Evolutionary conservation across 1,284 basidiomycete species (phyloP).

Genomic region (Apiotrichum sp.): DNA sequence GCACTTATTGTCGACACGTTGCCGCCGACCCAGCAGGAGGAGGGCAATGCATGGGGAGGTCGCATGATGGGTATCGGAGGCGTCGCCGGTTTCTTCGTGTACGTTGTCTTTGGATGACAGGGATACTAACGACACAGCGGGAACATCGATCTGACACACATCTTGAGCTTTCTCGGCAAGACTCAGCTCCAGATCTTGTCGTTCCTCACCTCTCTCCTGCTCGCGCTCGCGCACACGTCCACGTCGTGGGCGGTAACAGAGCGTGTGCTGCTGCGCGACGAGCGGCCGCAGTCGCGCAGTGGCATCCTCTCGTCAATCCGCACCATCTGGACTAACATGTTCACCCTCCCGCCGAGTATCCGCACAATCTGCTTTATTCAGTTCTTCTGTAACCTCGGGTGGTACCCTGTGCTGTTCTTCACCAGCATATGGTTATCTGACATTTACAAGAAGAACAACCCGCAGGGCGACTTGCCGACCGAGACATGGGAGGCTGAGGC

Average conservation of each 20-base stretch:
- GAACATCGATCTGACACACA: constrained; percentile 61
- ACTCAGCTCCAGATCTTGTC: constrained; percentile 70
- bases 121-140: constrained; percentile 48
- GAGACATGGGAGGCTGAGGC: constrained; percentile 56
- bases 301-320: constrained; percentile 34
- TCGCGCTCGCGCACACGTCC: constrained; percentile 50
- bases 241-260: constrained; percentile 68
- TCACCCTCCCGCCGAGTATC: constrained; percentile 66
- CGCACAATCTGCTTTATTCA: constrained; percentile 70
- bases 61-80: constrained; percentile 77
- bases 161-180: constrained; percentile 61
- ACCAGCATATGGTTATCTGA: constrained; percentile 80
- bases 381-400: constrained; percentile 71
- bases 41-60: constrained; percentile 92
- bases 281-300: constrained; percentile 41
- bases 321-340: constrained; percentile 61
- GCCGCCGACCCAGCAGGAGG: constrained; percentile 63
- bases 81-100: constrained; percentile 81
- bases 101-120: constrained; percentile 34
- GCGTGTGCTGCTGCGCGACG: constrained; percentile 58
- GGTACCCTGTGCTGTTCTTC: constrained; percentile 88
- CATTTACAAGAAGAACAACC: constrained; percentile 59
- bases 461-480: constrained; percentile 21
- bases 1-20: constrained; percentile 52
- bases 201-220: constrained; percentile 49